Base-by-base conservation (phyloP, 139 green algal genomes). In the Parachlorella kessleri region DNA sequence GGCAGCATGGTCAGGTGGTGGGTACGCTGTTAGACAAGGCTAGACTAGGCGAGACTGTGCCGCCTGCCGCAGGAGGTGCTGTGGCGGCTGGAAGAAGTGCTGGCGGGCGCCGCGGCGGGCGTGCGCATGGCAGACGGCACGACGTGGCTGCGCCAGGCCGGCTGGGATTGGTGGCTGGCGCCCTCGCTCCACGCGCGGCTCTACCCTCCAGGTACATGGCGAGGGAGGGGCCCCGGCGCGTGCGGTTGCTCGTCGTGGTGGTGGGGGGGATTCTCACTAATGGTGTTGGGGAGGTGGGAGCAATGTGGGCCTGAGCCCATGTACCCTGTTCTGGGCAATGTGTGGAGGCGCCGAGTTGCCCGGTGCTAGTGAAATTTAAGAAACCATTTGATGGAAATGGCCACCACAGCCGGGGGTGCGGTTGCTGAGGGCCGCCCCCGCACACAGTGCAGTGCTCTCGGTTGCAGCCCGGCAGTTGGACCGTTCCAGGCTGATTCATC, bases 51-150 rank as follows among this genome's bases (percentile, higher is more conserved):
- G n/a, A n/a, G n/a, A n/a, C n/a, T n/a, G n/a, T n/a, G n/a, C n/a
- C n/a, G n/a, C n/a, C n/a, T n/a, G n/a, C n/a, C 48, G 73, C 75
- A 80, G 75, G 75, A 73, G 40, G 64, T 66, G 33, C 75, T 80
- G 75, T 66, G 41, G 64, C 75, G 65, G 30, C 41, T 80, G 65
- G 75, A 80, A 28, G 38, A 72, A 41, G 75, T 72, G 64, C 64
- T 80, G 2, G 75, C 73, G 10, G 2, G 18, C 3, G 75, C 75
- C 5, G 71, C 71, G 64, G 65, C 75, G 40, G 75, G 75, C 21
- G 75, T 80, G 64, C 75, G 75, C 30, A 42, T 73, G 64, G 64
- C 55, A 8, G 65, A 73, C 32, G 75, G 75, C 64, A 80, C 64
- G 30, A 73, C 65, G 4, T 80, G 75, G 75, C 59, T 80, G n/a